Evolutionary conservation across 2,329 filamentous ascomycete species (phyloP), one percentile per base, ranked within the genome.

Genomic region (Colletotrichum godetiae): DNA sequence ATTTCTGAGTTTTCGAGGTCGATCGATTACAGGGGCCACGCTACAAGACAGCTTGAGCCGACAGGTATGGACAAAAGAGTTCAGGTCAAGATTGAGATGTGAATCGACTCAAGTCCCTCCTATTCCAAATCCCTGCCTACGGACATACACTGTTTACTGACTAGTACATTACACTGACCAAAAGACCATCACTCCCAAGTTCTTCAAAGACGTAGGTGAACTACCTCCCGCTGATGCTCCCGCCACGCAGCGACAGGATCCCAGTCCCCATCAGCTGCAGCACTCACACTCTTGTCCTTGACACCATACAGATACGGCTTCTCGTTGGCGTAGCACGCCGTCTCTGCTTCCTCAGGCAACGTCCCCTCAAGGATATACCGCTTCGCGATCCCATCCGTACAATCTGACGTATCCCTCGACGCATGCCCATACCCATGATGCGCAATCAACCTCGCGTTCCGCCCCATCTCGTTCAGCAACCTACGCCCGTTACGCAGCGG

Each of bases 371-470:
- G 67, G 15, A 88, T 84, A 24, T 81, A 88, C 3, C 77, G 76
- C 72, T 77, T 84, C 11, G 80, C 83, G 31, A 86, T 80, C 0
- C 74, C 71, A 55, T 88, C 83, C 0, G 86, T 88, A 77, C 86
- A 88, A 13, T 78, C 78, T 1, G 86, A 87, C 46, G 75, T 78
- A 64, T 88, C 85, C n/a, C 81, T 78, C 4, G 84, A 86, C 13
- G 84, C 82, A 71, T 88, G 86, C 0, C 86, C 86, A 61, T 87
- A 88, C 5, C 86, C 86, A 68, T 88, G 86, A 68, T 88, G 87
- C 5, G 78, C 85, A 42, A 88, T 79, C 22, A 88, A 78, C 6
- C 86, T 76, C n/a, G 86, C 86, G 67, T 88, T 88, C 8, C 76
- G 67, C 0, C 86, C 86, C 86, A 88, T 87, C 67, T 86, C 86